Evolutionary conservation across 176 grass and related monocot genomes (phyloP).

Genomic region (Bothriochloa decipiens): DNA sequence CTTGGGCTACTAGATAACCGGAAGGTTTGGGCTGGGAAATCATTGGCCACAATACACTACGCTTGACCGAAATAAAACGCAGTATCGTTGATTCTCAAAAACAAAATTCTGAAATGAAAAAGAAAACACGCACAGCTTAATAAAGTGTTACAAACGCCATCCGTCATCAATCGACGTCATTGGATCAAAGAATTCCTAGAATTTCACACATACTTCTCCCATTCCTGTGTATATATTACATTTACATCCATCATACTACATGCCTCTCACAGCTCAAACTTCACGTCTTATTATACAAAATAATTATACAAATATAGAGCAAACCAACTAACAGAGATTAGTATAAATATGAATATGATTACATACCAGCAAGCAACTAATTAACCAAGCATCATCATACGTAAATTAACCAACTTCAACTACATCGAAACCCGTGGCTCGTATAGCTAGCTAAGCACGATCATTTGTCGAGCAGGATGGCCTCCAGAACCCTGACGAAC

Average conservation of each 20-base stretch:
- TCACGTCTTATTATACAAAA: neutral
- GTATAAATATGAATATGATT: neutral
- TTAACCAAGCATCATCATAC: neutral
- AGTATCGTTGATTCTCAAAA: too few relatives aligned
- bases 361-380: neutral
- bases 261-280: neutral
- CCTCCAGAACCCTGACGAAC: slow-evolving; percentile 57
- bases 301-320: neutral
- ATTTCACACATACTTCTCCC: neutral
- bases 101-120: too few relatives aligned
- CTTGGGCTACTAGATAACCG: neutral
- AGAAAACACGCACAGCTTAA: too few relatives aligned
- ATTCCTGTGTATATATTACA: neutral
- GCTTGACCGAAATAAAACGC: too few relatives aligned
- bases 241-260: neutral
- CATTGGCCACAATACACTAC: too few relatives aligned
- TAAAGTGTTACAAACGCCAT: too few relatives aligned
- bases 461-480: slow-evolving; percentile 44
- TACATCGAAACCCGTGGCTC: neutral
- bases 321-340: neutral
- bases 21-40: neutral
- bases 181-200: too few relatives aligned
- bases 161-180: too few relatives aligned
- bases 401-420: slow-evolving; percentile 2
- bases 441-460: neutral